Conservation (phyloP, 2,329 filamentous ascomycete species). For the Mycogone perniciosa region DNA sequence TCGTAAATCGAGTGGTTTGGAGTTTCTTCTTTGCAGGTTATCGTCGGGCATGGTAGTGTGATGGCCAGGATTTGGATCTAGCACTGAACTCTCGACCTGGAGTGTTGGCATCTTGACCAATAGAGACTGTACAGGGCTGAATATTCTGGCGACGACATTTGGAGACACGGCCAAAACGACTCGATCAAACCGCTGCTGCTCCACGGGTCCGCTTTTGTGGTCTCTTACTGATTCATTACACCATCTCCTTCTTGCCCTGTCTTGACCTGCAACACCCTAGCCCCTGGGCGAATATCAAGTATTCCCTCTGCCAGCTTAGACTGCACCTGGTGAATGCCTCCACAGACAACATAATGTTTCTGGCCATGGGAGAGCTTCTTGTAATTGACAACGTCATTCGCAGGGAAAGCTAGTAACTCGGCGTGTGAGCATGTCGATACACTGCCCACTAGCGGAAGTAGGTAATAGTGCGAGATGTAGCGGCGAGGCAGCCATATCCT, state of each 20-base stretch:
- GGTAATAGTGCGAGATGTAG: conserved; percentile 44
- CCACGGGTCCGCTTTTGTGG: conserved; percentile 1
- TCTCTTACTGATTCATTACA: conserved; percentile 20
- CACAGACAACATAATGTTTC: conserved; percentile 45
- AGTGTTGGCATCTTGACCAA: conserved; percentile 42
- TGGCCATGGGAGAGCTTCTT: conserved; percentile 39
- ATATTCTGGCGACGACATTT: conserved; percentile 44
- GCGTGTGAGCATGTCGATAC: conserved; percentile 50
- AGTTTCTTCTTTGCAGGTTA: conserved; percentile 27
- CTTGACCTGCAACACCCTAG: conserved; percentile 30
- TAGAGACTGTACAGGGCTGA: conserved; percentile 32
- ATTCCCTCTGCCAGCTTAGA: conserved; percentile 36
- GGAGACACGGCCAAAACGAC: conserved; percentile 51
- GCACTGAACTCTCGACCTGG: conserved; percentile 42
- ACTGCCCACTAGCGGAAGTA: conserved; percentile 48
- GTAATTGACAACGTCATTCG: conserved; percentile 46
- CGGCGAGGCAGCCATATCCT: conserved; percentile 43
- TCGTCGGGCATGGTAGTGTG: conserved; percentile 9
- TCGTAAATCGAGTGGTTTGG: conserved; percentile 43
- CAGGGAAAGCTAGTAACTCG: conserved; percentile 44
- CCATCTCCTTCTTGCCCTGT: conserved; percentile 16
- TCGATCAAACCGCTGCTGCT: conserved; percentile 40
- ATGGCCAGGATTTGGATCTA: conserved; percentile 15
- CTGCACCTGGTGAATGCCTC: conserved; percentile 45
- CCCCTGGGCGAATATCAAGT: conserved; percentile 32